phyloP scores from a whole-genome alignment of 805 yeast species.

The Metschnikowia koreensis region DNA sequence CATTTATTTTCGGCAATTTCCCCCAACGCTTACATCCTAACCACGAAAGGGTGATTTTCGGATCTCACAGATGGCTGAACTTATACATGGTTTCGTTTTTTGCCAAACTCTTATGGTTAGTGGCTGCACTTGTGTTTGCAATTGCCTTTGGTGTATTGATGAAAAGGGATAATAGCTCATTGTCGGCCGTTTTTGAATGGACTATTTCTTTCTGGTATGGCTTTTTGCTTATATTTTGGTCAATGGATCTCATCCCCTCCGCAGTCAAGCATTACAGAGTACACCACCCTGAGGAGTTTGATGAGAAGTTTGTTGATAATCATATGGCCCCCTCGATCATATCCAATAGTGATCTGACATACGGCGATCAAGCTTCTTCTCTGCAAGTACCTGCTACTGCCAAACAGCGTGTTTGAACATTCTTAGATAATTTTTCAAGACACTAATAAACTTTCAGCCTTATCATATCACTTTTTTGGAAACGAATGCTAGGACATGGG shows the following conservation, averaged over 20 bases:
- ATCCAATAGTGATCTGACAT: background rate
- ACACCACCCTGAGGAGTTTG: constrained; percentile 29
- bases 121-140: constrained; percentile 65
- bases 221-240: constrained; percentile 56
- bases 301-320: constrained; percentile 20
- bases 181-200: constrained; percentile 81
- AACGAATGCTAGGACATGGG: too few relatives aligned
- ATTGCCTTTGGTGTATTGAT: constrained; percentile 57
- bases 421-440: background rate
- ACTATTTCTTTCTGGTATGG: constrained; percentile 83
- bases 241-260: constrained; percentile 70
- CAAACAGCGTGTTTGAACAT: background rate
- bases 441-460: too few relatives aligned
- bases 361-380: constrained; percentile 2
- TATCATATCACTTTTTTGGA: too few relatives aligned
- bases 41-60: constrained; percentile 41
- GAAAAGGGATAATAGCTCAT: constrained; percentile 35
- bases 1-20: constrained; percentile 38
- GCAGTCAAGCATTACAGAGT: constrained; percentile 36
- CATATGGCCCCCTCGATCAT: constrained; percentile 13
- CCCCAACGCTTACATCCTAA: constrained; percentile 38
- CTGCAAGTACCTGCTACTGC: background rate
- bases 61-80: constrained; percentile 36
- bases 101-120: constrained; percentile 63
- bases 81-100: constrained; percentile 48